Evolutionary conservation across 192 early-diverging fungal species (phyloP), one percentile per base, ranked within the genome.

Genomic region (Coemansia sp.): DNA sequence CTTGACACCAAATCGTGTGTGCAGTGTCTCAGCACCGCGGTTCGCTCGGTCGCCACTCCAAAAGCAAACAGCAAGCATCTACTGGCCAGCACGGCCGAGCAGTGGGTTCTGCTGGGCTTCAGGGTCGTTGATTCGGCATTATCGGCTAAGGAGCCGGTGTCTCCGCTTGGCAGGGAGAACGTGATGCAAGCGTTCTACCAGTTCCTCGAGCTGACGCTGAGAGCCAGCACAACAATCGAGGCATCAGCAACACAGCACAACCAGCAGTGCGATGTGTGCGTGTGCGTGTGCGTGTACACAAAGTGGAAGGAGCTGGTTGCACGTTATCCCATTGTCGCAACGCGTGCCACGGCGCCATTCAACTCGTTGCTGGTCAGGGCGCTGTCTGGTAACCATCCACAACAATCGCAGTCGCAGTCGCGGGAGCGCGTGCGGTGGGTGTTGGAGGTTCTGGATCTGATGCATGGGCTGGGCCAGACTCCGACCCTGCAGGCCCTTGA

Each of bases 401-500:
- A 26, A 26, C 26, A 26, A 26, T 26, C 26, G 0, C 26, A n/a
- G n/a, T 13, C 36, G 48, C 26, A 21, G 39, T 45, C 62, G 47
- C 45, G 15, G 11, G 32, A 13, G 13, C 46, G 49, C 10, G 37
- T 63, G 4, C n/a, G 36, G 41, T 55, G 22, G 37, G 73, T 70
- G 0, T 54, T 73, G 8, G 9, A 41, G 8, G 36, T 61, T 8
- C 65, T 82, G 46, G 66, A 66, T 41, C 68, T 19, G 8, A 82
- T 82, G 74, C 71, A 62, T 6, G 47, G 16, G 3, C 52, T 73
- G 13, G 61, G 41, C 21, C 79, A 82, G 46, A 45, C 54, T 2
- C 74, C 71, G 8, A 3, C 47, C 0, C 18, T 9, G 4, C 26
- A 18, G 5, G 61, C 57, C 15, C 47, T 76, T 16, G 79, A 67